phyloP scores from a whole-genome alignment of 192 early-diverging fungal genomes.

The Coemansia sp. region DNA sequence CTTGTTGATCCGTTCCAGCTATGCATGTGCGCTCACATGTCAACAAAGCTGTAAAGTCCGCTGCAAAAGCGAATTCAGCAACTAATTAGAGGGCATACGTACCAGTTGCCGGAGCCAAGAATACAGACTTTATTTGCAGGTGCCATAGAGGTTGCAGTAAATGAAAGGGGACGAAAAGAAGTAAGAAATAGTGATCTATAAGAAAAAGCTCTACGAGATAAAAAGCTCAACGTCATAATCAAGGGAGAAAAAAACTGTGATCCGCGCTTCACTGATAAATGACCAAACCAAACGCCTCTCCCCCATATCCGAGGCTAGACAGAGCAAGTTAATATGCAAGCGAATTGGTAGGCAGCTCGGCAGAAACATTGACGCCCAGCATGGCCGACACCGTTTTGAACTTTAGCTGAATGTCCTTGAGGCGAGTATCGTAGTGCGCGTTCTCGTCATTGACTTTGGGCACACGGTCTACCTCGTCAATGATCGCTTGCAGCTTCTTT shows the following conservation, averaged over 20 bases:
- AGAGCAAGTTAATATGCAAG: slow-evolving; percentile 17
- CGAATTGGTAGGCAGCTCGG: slow-evolving; percentile 36
- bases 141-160: slow-evolving; percentile 10
- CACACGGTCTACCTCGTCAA: slow-evolving; percentile 16
- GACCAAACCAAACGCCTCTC: no score
- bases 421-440: slow-evolving; percentile 33
- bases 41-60: no score
- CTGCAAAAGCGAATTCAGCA: no score
- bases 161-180: slow-evolving; percentile 4
- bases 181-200: not conserved
- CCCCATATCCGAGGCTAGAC: no score
- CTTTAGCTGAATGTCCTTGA: slow-evolving; percentile 36
- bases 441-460: slow-evolving; percentile 30
- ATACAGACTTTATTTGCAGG: slow-evolving; percentile 75
- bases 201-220: not conserved
- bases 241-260: not conserved
- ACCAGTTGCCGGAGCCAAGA: slow-evolving; percentile 97
- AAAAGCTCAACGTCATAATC: not conserved
- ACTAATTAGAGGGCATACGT: slow-evolving; percentile 17
- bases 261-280: no score
- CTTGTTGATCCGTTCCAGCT: no score
- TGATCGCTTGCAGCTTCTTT: slow-evolving; percentile 37
- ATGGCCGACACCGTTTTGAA: slow-evolving; percentile 43
- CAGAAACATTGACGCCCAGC: slow-evolving; percentile 27
- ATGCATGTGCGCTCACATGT: no score